A percentile compares a stretch with the other conserved stretches of the same genome.
Evolutionary conservation across 1,139 yeast genomes (phyloP).

Genomic region (Taphrina pruni): DNA sequence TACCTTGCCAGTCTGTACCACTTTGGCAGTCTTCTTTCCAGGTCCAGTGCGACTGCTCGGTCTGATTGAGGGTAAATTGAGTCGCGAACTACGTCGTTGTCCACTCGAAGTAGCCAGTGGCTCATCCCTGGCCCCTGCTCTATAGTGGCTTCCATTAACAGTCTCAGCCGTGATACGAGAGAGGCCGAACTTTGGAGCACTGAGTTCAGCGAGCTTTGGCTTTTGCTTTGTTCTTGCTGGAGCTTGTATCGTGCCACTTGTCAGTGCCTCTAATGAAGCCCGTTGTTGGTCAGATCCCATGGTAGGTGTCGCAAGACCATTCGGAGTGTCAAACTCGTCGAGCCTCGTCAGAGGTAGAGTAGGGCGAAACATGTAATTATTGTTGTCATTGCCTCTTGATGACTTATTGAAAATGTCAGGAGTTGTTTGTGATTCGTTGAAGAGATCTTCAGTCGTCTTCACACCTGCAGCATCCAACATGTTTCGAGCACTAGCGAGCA

Average conservation of each 20-base stretch:
- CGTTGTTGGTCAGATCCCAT: constrained; percentile 22
- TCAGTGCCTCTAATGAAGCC: constrained; percentile 22
- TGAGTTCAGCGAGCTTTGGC: constrained; percentile 21
- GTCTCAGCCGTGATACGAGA: constrained; percentile 22
- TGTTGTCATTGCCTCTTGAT: background rate
- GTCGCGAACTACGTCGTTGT: constrained; percentile 22
- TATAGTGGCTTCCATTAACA: background rate
- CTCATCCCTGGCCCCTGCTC: constrained; percentile 10
- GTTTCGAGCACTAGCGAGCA: constrained; percentile 18
- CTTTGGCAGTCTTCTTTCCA: background rate
- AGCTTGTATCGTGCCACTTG: constrained; percentile 6
- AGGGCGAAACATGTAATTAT: constrained; percentile 24
- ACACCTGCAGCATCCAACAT: background rate
- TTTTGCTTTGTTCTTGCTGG: constrained; percentile 26
- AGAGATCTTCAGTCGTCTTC: background rate
- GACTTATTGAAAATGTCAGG: constrained; percentile 26
- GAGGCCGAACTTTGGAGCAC: constrained; percentile 30
- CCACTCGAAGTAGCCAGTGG: constrained; percentile 4
- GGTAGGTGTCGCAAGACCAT: constrained; percentile 30
- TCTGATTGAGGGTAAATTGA: constrained; percentile 22
- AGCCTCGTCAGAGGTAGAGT: constrained; percentile 20
- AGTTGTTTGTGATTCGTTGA: background rate
- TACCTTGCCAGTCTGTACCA: background rate
- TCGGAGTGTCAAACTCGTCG: constrained; percentile 21
- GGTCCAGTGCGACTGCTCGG: constrained; percentile 1